Evolutionary conservation across 352 stramenopile species (phyloP), one percentile per base, ranked within the genome.

Genomic region (Globisporangium mamillatum): DNA sequence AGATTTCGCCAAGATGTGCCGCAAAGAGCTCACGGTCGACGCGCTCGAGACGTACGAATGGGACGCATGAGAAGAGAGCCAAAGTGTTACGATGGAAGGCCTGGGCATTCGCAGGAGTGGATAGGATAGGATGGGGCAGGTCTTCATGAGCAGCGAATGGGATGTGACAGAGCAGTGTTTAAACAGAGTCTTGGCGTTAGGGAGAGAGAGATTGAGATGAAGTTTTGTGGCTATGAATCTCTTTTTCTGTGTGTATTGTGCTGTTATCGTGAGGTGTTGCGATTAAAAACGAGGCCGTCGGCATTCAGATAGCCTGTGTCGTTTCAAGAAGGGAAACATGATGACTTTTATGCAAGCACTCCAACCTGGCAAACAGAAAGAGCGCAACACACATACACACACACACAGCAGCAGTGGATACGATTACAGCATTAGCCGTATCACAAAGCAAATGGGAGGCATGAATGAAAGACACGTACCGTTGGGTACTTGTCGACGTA

Each of bases 401-500:
- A 4, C 25, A 22, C 16, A 29, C 34, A 20, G 14, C 16, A 38
- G 20, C 25, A 59, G 25, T 20, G 10, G 6, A 44, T 22, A 46
- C 10, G 8, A 41, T 55, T 20, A 18, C 14, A 27, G 4, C 25
- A 34, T 38, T 18, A 46, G n/a, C 50, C 41, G 12, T 18, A 59
- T 44, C n/a, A 20, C 12, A 46, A 46, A 46, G 38, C 12, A 5
- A 46, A 46, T 46, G 12, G 12, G 38, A 46, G 12, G 14, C 38
- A 46, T 29, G 10, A 5, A 27, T 14, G 18, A 25, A 3, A 41
- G 20, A 20, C 81, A 22, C 81, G 56, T 86, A 94, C 86, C 41
- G 88, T 79, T n/a, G 86, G 86, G 68, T 94, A 94, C 69, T 94
- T 94, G 64, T 90, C 82, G 71, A 88, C 83, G 75, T 94, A 94